phyloP scores from a whole-genome alignment of 129 eudicot genomes.

The Centaurea solstitialis region DNA sequence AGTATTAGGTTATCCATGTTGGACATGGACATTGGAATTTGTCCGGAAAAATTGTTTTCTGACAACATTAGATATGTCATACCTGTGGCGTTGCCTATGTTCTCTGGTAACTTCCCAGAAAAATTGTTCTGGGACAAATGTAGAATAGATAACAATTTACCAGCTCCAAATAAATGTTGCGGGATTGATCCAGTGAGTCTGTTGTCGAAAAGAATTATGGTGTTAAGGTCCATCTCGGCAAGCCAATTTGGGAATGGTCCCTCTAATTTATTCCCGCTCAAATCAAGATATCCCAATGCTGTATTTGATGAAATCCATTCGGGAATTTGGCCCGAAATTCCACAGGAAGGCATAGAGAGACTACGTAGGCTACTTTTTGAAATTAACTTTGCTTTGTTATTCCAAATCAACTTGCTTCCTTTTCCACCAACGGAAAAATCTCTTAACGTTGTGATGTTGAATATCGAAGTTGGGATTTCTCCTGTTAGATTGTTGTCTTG shows the following conservation, averaged over 20 bases:
- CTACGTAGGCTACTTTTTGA: constrained; percentile 32
- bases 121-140: constrained; percentile 38
- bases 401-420: constrained; percentile 33
- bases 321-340: constrained; percentile 33
- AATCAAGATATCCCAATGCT: too few relatives aligned
- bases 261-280: too few relatives aligned
- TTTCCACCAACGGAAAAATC: constrained; percentile 27
- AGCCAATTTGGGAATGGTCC: too few relatives aligned
- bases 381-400: constrained; percentile 23
- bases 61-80: constrained; percentile 36
- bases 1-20: too few relatives aligned
- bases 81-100: constrained; percentile 34
- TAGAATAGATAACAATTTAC: constrained; percentile 12
- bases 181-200: constrained; percentile 43
- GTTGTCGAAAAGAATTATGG: too few relatives aligned
- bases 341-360: constrained; percentile 32
- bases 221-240: too few relatives aligned
- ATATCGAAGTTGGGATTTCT: constrained; percentile 42
- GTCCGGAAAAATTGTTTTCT: too few relatives aligned
- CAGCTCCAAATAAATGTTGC: constrained; percentile 30
- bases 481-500: too few relatives aligned
- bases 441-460: constrained; percentile 16
- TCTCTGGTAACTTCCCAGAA: constrained; percentile 37
- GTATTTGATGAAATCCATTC: too few relatives aligned
- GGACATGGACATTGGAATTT: too few relatives aligned